Conservation (phyloP, 2,329 filamentous ascomycete species). For the Neobulgaria alba region DNA sequence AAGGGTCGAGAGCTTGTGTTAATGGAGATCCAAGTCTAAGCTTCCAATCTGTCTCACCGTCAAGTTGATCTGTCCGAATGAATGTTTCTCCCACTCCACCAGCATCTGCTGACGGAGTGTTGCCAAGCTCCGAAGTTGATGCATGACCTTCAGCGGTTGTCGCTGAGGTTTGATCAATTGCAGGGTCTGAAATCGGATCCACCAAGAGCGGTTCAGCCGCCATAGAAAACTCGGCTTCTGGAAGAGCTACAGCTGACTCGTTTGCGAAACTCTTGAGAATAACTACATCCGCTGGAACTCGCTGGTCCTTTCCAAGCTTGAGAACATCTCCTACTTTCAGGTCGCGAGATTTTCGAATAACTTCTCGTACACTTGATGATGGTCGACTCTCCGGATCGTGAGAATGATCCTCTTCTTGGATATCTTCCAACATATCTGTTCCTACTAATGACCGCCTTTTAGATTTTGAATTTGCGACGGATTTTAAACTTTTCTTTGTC, state of each 20-base stretch:
- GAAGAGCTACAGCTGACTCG: constrained; percentile 36
- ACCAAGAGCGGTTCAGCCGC: constrained; percentile 21
- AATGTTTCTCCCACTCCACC: constrained; percentile 68
- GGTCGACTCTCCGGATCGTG: constrained; percentile 41
- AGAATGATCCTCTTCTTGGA: constrained; percentile 54
- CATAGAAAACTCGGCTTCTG: constrained; percentile 5
- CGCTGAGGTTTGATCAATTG: constrained; percentile 18
- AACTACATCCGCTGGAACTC: constrained; percentile 88
- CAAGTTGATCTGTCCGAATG: constrained; percentile 92
- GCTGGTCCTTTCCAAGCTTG: constrained; percentile 83
- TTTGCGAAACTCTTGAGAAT: constrained; percentile 73
- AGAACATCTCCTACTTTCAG: constrained; percentile 93
- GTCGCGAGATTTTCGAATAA: constrained; percentile 75
- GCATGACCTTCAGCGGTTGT: constrained; percentile 16
- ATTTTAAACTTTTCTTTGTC: constrained; percentile 39
- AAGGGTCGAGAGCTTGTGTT: constrained; percentile 66
- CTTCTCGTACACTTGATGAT: constrained; percentile 51
- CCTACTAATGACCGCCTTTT: constrained; percentile 29
- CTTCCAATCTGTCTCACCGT: constrained; percentile 99
- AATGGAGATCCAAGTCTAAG: constrained; percentile 78
- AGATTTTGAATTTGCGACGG: constrained; percentile 33
- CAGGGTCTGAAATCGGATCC: constrained; percentile 25
- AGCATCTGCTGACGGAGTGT: constrained; percentile 24
- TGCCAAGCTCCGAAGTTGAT: constrained; percentile 21
- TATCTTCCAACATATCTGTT: constrained; percentile 49